phyloP scores from a whole-genome alignment of 2,329 filamentous ascomycete genomes.

The Cytospora mali region DNA sequence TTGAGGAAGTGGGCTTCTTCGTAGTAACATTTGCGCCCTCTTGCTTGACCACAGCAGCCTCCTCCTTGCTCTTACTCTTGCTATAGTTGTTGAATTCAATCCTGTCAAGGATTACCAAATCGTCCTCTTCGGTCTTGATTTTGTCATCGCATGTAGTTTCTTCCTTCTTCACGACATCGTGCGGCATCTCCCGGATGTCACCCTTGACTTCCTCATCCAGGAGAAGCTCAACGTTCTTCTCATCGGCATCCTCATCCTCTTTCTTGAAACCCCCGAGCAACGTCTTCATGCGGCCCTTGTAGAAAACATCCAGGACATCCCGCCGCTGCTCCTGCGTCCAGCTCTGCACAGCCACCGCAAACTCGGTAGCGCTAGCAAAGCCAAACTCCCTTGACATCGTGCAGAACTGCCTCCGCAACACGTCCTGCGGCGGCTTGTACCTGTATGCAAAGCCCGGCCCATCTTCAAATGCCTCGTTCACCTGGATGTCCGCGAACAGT shows the following conservation, averaged over 20 bases:
- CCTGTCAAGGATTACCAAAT: not conserved
- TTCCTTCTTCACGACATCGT: not conserved
- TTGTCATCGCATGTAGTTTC: not conserved
- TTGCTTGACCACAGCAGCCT: conserved; percentile 4
- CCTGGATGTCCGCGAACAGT: conserved; percentile 60
- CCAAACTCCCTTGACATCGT: conserved; percentile 83
- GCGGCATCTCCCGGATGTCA: conserved; percentile 9
- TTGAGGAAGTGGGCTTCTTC: conserved; percentile 20
- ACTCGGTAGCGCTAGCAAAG: conserved; percentile 75
- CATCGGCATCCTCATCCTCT: conserved; percentile 28
- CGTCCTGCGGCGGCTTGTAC: conserved; percentile 74
- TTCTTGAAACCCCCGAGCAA: conserved; percentile 39
- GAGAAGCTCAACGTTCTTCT: conserved; percentile 23
- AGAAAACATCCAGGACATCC: conserved; percentile 79
- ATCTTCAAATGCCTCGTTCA: conserved; percentile 35
- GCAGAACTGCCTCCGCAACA: conserved; percentile 83
- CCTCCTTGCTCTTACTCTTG: conserved; percentile 7
- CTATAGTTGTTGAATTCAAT: not conserved
- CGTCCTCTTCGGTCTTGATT: conserved; percentile 33
- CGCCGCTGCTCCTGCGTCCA: conserved; percentile 85
- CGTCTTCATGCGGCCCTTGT: conserved; percentile 64
- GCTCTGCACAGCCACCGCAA: conserved; percentile 86
- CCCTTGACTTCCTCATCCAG: conserved; percentile 19
- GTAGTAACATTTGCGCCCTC: not conserved
- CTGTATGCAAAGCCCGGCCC: conserved; percentile 40